Evolutionary conservation across 139 green algal genomes (phyloP).

Genomic region (Astrephomene gubernaculifera): DNA sequence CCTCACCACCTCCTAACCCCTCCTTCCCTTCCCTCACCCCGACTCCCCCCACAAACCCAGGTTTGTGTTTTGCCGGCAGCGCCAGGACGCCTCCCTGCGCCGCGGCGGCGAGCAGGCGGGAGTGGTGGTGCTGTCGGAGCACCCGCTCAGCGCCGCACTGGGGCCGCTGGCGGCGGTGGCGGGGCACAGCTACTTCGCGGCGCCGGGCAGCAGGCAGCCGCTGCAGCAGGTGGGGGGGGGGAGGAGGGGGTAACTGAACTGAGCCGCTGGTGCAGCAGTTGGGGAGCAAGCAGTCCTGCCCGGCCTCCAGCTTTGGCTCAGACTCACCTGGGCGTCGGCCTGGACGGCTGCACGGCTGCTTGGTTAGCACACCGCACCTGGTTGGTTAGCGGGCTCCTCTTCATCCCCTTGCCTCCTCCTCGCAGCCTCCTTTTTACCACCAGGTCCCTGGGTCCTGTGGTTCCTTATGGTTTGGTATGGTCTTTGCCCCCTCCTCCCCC

Average conservation of each 20-base stretch:
- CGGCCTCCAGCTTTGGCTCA: too few relatives aligned
- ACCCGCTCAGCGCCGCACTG: conserved; percentile 28
- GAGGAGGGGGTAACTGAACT: neutral
- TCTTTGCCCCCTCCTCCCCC: too few relatives aligned
- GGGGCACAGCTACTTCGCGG: conserved; percentile 25
- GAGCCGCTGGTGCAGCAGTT: too few relatives aligned
- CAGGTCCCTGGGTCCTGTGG: neutral
- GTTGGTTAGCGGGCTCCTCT: neutral
- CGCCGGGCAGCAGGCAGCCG: neutral
- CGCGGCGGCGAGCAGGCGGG: conserved; percentile 86
- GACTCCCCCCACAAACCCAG: too few relatives aligned
- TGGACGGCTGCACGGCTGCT: too few relatives aligned
- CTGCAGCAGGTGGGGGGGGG: conserved; percentile 30
- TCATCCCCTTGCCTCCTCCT: neutral
- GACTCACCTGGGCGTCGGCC: too few relatives aligned
- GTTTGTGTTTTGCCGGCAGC: conserved; percentile 95
- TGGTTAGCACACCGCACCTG: too few relatives aligned
- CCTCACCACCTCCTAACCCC: too few relatives aligned
- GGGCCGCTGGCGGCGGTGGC: conserved; percentile 22
- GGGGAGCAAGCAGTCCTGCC: too few relatives aligned
- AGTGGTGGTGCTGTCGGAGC: conserved; percentile 39
- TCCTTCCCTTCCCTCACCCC: too few relatives aligned
- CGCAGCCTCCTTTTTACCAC: neutral
- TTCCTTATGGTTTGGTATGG: neutral
- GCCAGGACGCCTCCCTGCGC: conserved; percentile 84